phyloP scores from a whole-genome alignment of 192 early-diverging fungal species.

The Obelidium mucronatum region DNA sequence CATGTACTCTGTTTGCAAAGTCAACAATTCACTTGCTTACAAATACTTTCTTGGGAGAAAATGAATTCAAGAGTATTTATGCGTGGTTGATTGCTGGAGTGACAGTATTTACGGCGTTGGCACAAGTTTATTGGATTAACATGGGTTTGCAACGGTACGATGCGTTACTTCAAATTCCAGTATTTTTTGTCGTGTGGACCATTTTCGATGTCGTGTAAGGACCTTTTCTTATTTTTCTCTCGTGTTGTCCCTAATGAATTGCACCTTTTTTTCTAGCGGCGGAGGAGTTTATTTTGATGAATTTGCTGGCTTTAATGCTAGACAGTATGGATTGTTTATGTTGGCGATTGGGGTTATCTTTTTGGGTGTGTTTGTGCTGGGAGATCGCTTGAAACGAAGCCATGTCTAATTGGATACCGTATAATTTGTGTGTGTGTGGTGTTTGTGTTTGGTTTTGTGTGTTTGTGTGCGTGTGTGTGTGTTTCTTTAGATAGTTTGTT shows the following conservation, averaged over 20 bases:
- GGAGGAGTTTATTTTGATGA: slow-evolving; percentile 85
- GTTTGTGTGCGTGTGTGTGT: no score
- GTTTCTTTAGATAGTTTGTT: no score
- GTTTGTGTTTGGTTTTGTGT: neutral
- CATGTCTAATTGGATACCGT: slow-evolving; percentile 16
- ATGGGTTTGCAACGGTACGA: slow-evolving; percentile 83
- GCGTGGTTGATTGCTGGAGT: slow-evolving; percentile 75
- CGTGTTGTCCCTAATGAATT: neutral
- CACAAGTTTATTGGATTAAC: slow-evolving; percentile 87
- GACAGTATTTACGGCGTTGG: slow-evolving; percentile 76
- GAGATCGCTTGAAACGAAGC: slow-evolving; percentile 60
- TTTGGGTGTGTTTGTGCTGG: slow-evolving; percentile 72
- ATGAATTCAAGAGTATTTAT: slow-evolving; percentile 72
- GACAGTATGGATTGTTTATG: slow-evolving; percentile 71
- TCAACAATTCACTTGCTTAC: slow-evolving; percentile 73
- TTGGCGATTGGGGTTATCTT: slow-evolving; percentile 76
- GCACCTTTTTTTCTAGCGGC: slow-evolving; percentile 43
- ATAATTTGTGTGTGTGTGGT: neutral
- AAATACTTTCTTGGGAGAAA: slow-evolving; percentile 68
- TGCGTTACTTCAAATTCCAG: slow-evolving; percentile 81
- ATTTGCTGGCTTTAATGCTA: slow-evolving; percentile 68
- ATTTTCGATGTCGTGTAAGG: slow-evolving; percentile 74
- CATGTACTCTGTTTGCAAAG: slow-evolving; percentile 83
- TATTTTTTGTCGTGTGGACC: slow-evolving; percentile 84
- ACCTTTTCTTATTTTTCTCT: neutral